Evolutionary conservation across 1,139 yeast species (phyloP), one percentile per base, ranked within the genome.

Genomic region (Pichia sp.): DNA sequence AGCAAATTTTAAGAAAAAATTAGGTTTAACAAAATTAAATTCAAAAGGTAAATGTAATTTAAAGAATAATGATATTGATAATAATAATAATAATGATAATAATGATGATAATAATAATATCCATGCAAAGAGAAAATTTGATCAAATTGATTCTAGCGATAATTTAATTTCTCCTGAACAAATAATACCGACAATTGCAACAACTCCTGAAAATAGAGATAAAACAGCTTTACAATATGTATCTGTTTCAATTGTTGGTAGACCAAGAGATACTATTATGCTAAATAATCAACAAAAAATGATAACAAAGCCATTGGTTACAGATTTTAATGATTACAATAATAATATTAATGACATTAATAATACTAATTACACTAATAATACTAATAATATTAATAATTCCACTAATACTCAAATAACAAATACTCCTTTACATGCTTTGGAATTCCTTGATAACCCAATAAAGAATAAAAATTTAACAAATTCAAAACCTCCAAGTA

Each of bases 1-100:
- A 41, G 68, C 76, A 28, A 82, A 76, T 56, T 79, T 79, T 60
- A 79, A 79, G 58, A 78, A 76, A 56, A 63, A 83, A 48, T 81
- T 78, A 56, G 82, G 82, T 0, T 63, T 79, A 42, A 71, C 69
- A 53, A 72, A 68, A 53, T 26, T 29, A n/a, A 41, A 40, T n/a
- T 28, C 40, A 10, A 9, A 3, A 11, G 18, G 34, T 9, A 33
- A 11, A 11, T 33, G 34, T 9, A 33, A 33, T 9, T 33, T 9
- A 33, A 33, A 11, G 34, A 26, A 27, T 36, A 27, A 9, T 5
- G 5, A 5, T 18, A 10, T 4, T 10, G 7, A 5, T 26, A 7
- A 10, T 5, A 36, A 36, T 36, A 18, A 26, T 7, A 34, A 5
- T 34, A 30, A 30, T 30, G 32, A 30, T 30, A 30, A 8, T 7